Conservation (phyloP, 1,139 yeast genomes). For the Scheffersomyces titani region DNA sequence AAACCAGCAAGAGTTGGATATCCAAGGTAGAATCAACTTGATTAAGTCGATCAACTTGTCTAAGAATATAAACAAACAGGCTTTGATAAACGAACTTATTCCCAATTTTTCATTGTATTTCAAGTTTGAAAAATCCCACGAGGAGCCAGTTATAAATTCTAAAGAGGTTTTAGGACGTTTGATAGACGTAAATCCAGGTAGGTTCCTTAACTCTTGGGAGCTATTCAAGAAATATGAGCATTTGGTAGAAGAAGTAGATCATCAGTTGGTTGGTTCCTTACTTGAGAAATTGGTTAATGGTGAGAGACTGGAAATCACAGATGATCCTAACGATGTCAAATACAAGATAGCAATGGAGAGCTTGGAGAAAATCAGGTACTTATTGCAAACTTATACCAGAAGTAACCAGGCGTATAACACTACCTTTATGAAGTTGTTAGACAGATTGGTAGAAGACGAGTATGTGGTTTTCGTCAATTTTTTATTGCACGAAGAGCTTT, state of each 20-base stretch:
- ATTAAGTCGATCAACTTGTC: conserved; percentile 10
- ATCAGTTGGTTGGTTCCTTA: conserved; percentile 17
- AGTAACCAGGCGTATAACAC: neutral
- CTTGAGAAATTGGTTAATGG: conserved; percentile 24
- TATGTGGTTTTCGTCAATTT: conserved; percentile 3
- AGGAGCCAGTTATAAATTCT: conserved; percentile 10
- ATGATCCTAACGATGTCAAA: conserved; percentile 4
- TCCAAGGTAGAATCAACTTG: conserved; percentile 6
- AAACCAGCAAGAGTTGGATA: conserved; percentile 2
- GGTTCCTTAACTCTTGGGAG: conserved; percentile 39
- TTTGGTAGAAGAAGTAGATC: conserved; percentile 7
- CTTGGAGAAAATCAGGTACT: conserved; percentile 7
- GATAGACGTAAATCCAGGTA: conserved; percentile 39
- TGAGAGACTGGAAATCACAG: conserved; percentile 14
- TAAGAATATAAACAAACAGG: conserved; percentile 9
- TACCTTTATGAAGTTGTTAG: conserved; percentile 1
- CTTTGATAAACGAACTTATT: conserved; percentile 14
- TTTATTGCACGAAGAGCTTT: neutral
- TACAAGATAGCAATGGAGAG: conserved; percentile 5
- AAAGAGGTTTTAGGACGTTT: conserved; percentile 17
- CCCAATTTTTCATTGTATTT: conserved; percentile 38
- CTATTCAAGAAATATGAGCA: conserved; percentile 27
- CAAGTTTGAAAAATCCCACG: conserved; percentile 17
- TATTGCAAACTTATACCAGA: conserved; percentile 1
- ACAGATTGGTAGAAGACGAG: conserved; percentile 5